Conservation (phyloP, 495 filamentous ascomycete genomes). For the Aspergillus ostianus region DNA sequence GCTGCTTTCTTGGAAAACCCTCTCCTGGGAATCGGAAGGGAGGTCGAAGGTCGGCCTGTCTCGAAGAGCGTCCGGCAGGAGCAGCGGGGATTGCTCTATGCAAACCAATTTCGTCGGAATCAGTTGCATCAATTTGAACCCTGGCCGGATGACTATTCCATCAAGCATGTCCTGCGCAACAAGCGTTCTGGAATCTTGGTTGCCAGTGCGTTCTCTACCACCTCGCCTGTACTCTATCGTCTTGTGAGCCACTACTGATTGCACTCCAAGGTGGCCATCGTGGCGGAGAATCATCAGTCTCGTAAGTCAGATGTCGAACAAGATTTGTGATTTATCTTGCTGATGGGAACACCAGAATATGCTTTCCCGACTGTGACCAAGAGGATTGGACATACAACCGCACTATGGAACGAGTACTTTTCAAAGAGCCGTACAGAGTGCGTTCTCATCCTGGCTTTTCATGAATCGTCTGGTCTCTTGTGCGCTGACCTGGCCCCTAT, state of each 20-base stretch:
- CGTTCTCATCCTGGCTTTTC: neutral
- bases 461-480: neutral
- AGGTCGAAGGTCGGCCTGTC: constrained; percentile 22
- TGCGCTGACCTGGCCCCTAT: constrained; percentile 9
- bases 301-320: constrained; percentile 24
- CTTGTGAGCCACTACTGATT: constrained; percentile 13
- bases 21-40: constrained; percentile 25
- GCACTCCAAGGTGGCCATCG: constrained; percentile 28
- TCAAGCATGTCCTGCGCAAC: constrained; percentile 38
- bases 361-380: constrained; percentile 38
- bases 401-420: constrained; percentile 37
- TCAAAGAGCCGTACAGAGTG: constrained; percentile 39
- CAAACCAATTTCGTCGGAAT: constrained; percentile 32
- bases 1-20: constrained; percentile 29
- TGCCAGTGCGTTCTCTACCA: constrained; percentile 28
- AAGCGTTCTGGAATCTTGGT: constrained; percentile 37
- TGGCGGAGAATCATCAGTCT: constrained; percentile 34
- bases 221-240: neutral
- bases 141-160: constrained; percentile 29
- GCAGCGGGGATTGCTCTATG: constrained; percentile 29
- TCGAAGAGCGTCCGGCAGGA: constrained; percentile 24
- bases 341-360: constrained; percentile 21
- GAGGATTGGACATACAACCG: constrained; percentile 36
- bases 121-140: constrained; percentile 36
- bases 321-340: neutral